phyloP scores from a whole-genome alignment of 441 rosid genomes.

The Croton setiger region DNA sequence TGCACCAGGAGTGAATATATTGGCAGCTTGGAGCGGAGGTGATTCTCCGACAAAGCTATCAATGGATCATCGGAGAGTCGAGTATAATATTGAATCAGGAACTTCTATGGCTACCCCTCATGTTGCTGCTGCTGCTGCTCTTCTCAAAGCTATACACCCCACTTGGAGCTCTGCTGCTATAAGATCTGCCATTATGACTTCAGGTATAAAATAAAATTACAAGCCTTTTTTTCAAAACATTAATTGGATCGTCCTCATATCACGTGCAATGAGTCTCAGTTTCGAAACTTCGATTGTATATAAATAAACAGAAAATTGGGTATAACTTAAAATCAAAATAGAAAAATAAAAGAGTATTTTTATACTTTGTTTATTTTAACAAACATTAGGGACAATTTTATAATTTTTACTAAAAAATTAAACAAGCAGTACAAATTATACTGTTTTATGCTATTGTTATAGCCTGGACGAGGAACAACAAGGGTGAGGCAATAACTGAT shows the following conservation, averaged over 20 bases:
- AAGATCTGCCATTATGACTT: constrained; percentile 80
- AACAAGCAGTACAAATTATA: too few species aligned
- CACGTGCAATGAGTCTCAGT: too few species aligned
- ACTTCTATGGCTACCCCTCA: constrained; percentile 94
- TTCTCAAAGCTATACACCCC: constrained; percentile 67
- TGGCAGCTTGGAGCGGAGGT: constrained; percentile 79
- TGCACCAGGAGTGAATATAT: constrained; percentile 66
- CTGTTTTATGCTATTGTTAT: background rate
- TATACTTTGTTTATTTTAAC: too few species aligned
- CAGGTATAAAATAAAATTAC: constrained; percentile 32
- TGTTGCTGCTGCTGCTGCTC: constrained; percentile 63
- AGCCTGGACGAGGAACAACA: constrained; percentile 52
- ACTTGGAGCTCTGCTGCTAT: constrained; percentile 78
- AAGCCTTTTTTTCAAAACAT: too few species aligned
- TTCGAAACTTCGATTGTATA: too few species aligned
- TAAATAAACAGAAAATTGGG: too few species aligned
- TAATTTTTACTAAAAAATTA: too few species aligned
- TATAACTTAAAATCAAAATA: too few species aligned
- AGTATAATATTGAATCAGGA: constrained; percentile 50
- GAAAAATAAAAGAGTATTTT: too few species aligned
- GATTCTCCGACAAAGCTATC: constrained; percentile 39
- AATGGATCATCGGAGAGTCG: constrained; percentile 25
- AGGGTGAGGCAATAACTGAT: constrained; percentile 43
- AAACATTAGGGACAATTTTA: too few species aligned
- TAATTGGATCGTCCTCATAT: too few species aligned